phyloP scores from a whole-genome alignment of 345 rosid species.

The Melastoma malabathricum region DNA sequence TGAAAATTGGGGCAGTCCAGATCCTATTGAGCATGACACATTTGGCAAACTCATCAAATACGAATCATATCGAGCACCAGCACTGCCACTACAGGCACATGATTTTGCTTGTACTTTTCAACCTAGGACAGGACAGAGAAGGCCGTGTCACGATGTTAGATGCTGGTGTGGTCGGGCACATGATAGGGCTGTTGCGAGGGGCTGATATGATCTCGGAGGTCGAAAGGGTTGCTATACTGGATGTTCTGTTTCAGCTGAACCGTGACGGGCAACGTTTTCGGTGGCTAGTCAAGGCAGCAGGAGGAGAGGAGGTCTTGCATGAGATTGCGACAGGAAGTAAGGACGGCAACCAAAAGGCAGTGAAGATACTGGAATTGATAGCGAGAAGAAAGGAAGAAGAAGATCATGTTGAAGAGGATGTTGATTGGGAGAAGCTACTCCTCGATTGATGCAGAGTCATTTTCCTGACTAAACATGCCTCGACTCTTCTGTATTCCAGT shows the following conservation, averaged over 20 bases:
- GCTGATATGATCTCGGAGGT: conserved; percentile 27
- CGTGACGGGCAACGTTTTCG: conserved; percentile 52
- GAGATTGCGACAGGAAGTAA: conserved; percentile 39
- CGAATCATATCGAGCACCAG: conserved; percentile 32
- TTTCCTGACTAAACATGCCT: too few relatives aligned
- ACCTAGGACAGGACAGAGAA: conserved; percentile 35
- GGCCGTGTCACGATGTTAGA: conserved; percentile 60
- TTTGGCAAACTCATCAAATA: too few relatives aligned
- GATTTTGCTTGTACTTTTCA: conserved; percentile 32
- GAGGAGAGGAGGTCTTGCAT: conserved; percentile 38
- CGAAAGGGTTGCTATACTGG: conserved; percentile 43
- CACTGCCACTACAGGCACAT: conserved; percentile 22
- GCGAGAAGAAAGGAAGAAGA: conserved; percentile 18
- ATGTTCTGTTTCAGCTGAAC: conserved; percentile 48
- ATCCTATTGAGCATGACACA: conserved; percentile 29
- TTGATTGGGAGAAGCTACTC: conserved; percentile 77
- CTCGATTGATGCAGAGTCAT: too few relatives aligned
- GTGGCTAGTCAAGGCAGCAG: conserved; percentile 59
- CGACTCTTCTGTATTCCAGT: too few relatives aligned
- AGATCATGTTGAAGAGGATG: conserved; percentile 23
- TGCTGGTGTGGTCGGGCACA: conserved; percentile 64
- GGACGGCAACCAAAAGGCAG: conserved; percentile 35
- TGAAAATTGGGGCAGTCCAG: conserved; percentile 51
- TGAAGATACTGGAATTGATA: conserved; percentile 35
- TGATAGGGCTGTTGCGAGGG: conserved; percentile 33